Evolutionary conservation across 257 asterid species (phyloP), one percentile per base, ranked within the genome.

Genomic region (Solanum stenotomum): DNA sequence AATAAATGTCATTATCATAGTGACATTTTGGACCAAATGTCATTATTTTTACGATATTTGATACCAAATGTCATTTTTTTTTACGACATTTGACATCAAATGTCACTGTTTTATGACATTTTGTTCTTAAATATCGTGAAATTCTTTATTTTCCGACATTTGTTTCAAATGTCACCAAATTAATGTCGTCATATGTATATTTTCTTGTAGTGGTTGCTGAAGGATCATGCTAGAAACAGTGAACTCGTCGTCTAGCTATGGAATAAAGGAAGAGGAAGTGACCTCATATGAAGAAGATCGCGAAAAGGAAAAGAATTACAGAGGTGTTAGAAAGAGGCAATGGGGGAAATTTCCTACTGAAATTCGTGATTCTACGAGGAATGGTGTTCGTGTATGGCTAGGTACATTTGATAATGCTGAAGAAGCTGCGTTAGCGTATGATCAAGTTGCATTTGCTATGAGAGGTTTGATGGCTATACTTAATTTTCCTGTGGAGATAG

Each of bases 301-400:
- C 44, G 61, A 76, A 74, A 88, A 86, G 81, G 93, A 86, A 59
- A 93, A 88, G 79, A 87, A 92, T 0, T 94, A 92, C 92, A 84
- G 98, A 44, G 98, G 98, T 6, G 98, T 95, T 12, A 72, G 98
- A 11, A 88, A 94, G 91, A 91, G 98, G 88, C 97, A 97, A 25
- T 94, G 97, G 98, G 98, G 98, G 42, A 94, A 95, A 85, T 95
- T 89, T 88, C 97, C 98, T 49, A 97, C 98, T 16, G 98, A 95
- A 90, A 95, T 95, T 8, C 88, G 97, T 77, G 98, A 96, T 72
- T 96, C 98, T 5, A 96, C 98, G 0, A 84, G 98, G 90, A 93
- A 95, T 56, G 98, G 98, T 6, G 91, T 92, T 33, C 83, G 98
- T 13, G 98, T 95, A 8, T 96, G 98, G 98, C 92, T 96, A 0